phyloP scores from a whole-genome alignment of 176 grass and related monocot genomes.

The Ananas comosus region DNA sequence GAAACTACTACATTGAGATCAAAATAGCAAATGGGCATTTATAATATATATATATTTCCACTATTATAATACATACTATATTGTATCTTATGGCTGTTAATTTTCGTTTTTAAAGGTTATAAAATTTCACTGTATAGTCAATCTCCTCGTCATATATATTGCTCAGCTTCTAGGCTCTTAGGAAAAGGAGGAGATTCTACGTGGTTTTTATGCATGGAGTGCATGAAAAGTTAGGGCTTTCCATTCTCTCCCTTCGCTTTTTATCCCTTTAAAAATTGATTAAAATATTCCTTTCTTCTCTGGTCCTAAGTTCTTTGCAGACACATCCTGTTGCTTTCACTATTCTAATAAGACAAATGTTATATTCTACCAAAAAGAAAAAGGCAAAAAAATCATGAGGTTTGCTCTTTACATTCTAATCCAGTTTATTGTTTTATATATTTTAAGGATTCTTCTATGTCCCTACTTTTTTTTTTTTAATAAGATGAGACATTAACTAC shows the following conservation, averaged over 20 bases:
- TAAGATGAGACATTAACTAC: constrained; percentile 44
- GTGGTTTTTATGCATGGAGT: constrained; percentile 86
- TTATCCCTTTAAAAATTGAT: constrained; percentile 22
- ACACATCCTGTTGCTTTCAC: constrained; percentile 30
- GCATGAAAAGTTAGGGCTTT: constrained; percentile 75
- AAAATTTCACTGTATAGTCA: no score
- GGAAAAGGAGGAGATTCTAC: constrained; percentile 25
- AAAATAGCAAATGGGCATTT: no score
- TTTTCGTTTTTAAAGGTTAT: no score
- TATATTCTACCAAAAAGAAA: constrained; percentile 54
- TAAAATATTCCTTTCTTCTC: constrained; percentile 82
- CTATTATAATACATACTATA: no score
- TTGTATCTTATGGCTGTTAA: no score
- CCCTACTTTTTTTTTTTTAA: constrained; percentile 19
- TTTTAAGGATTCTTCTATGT: not conserved
- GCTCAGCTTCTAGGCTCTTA: not conserved
- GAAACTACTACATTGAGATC: no score
- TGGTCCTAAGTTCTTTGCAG: constrained; percentile 45
- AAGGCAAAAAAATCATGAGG: constrained; percentile 30
- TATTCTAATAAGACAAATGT: constrained; percentile 40
- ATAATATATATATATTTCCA: no score
- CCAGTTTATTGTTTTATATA: constrained; percentile 5
- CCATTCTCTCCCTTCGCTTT: constrained; percentile 18
- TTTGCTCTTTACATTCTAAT: constrained; percentile 24
- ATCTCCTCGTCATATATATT: no score